phyloP scores from a whole-genome alignment of 129 eudicot species.

The Heracleum sosnowskyi region DNA sequence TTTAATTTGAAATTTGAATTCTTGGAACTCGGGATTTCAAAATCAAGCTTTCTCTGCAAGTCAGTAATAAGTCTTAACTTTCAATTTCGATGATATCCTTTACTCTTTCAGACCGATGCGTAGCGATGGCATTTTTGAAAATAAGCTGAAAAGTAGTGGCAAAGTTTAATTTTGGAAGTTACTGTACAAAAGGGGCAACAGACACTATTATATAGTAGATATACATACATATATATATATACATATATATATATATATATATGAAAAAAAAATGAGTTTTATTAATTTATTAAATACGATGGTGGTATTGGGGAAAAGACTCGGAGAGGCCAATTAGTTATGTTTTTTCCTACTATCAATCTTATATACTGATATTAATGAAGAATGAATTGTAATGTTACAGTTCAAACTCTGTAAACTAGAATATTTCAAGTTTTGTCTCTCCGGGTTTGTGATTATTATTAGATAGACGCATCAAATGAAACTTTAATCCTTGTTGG shows the following conservation, averaged over 20 bases:
- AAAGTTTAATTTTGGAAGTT: too few species aligned
- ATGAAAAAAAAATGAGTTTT: not conserved
- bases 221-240: not conserved
- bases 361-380: not conserved
- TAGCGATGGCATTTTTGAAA: too few species aligned
- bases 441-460: not conserved
- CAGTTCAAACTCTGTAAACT: not conserved
- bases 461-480: not conserved
- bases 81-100: too few species aligned
- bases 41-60: too few species aligned
- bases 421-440: not conserved
- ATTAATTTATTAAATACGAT: not conserved
- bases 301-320: not conserved
- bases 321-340: not conserved
- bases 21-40: too few species aligned
- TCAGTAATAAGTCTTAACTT: too few species aligned
- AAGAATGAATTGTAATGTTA: not conserved
- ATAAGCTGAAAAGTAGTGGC: too few species aligned
- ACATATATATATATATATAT: too few species aligned
- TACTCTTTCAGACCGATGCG: too few species aligned
- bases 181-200: too few species aligned
- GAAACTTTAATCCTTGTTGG: not conserved
- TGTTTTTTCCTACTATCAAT: not conserved
- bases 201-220: too few species aligned
- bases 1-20: too few species aligned